Base-by-base conservation (phyloP, 164 flowering plant genomes). In the Santalum album region DNA sequence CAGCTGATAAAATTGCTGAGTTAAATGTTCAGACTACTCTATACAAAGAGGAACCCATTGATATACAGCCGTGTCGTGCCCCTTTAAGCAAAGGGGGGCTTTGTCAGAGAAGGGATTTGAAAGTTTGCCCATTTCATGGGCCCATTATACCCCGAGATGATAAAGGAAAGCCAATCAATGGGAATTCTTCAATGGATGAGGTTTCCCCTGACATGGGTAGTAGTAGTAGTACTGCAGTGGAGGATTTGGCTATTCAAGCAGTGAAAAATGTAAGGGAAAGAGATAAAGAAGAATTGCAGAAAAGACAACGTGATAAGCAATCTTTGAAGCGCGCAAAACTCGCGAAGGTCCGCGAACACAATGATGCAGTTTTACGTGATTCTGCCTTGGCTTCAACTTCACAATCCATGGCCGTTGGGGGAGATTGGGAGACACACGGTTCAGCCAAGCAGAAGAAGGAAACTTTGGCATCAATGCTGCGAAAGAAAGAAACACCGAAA, bases 71-170 rank as follows among this genome's bases (percentile, higher is more conserved):
- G 35, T 92, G 99, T 51, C 78, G 61, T 40, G 96, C 95, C 64
- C 91, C 96, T 61, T 63, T 83, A 72, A 75, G 65, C 25, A 87
- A 78, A 46, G 96, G 96, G 6, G 76, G 79, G 21, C 81, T 87
- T 34, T 92, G 99, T 72, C 81, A 75, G 65, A 87, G 99, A 70
- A 70, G 74, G 61, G 97, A 92, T 66, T 57, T 80, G 68, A 80
- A 55, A 70, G 68, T 80, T 35, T 92, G 97, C 63, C 99, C 99
- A 6, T 92, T 92, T 77, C 97, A 92, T 66, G 99, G 96, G 22
- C 88, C 86, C 47, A 75, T 89, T 21, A 51, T 87, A 49, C 76
- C 82, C 19, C 75, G 99, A 43, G 88, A 89, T 61, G 76, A 77
- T 43, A 77, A 77, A 65, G 96, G 96, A 54, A 78, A 71, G 7